Evolutionary conservation across 2,329 filamentous ascomycete species (phyloP).

Genomic region (Dactylellina sp.): DNA sequence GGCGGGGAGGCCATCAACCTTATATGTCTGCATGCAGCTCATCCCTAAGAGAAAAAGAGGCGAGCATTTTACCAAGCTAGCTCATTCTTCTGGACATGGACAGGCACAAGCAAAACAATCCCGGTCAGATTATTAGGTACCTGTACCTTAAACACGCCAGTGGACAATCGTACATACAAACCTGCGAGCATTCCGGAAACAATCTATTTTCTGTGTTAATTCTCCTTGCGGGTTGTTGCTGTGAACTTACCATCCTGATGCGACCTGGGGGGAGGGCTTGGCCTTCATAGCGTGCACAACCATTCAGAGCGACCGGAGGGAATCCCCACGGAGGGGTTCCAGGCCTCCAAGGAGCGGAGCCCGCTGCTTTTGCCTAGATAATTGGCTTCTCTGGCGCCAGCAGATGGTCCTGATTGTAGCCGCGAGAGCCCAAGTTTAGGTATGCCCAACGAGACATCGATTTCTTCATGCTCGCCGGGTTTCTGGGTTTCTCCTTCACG

Average conservation of each 20-base stretch:
- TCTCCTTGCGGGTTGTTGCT: constrained; percentile 22
- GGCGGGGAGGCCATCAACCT: constrained; percentile 18
- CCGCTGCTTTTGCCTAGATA: constrained; percentile 1
- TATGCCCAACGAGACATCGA: constrained; percentile 1
- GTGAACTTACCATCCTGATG: constrained; percentile 24
- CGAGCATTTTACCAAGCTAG: constrained; percentile 25
- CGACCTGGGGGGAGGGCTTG: constrained; percentile 21
- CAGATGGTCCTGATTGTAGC: constrained; percentile 26
- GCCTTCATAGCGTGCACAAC: constrained; percentile 1
- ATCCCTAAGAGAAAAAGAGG: constrained; percentile 42
- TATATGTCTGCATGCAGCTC: constrained; percentile 40
- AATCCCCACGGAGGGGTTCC: not conserved
- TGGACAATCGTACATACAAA: not conserved
- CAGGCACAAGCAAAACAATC: constrained; percentile 7
- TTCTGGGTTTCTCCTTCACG: not conserved
- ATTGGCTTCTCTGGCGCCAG: constrained; percentile 45
- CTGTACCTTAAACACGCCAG: constrained; percentile 7
- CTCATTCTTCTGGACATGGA: constrained; percentile 36
- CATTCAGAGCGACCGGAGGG: constrained; percentile 9
- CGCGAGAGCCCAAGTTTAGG: constrained; percentile 53
- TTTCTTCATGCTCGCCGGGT: not conserved
- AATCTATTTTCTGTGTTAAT: constrained; percentile 43
- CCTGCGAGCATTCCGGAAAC: constrained; percentile 34
- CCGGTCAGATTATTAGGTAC: constrained; percentile 9
- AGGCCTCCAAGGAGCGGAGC: constrained; percentile 4